Evolutionary conservation across 2,329 filamentous ascomycete species (phyloP).

Genomic region (Epicoccum sorghinum): DNA sequence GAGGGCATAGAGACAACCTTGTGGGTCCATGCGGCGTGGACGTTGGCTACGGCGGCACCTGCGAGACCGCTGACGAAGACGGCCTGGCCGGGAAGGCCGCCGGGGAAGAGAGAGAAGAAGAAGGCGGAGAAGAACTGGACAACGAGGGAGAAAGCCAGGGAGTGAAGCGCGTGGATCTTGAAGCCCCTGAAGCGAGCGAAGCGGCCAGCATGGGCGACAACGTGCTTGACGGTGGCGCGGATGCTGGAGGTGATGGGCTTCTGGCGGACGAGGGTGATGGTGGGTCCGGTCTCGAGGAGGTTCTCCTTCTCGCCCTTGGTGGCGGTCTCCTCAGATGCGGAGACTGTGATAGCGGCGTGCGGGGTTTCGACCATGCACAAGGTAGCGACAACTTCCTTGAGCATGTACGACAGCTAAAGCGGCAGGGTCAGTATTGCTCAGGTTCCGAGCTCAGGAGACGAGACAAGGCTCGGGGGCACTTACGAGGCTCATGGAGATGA

Average conservation of each 20-base stretch:
- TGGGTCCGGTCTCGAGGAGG: constrained; percentile 48
- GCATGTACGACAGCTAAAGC: constrained; percentile 58
- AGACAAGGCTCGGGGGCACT: constrained; percentile 17
- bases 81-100: constrained; percentile 51
- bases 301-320: constrained; percentile 51
- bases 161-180: constrained; percentile 51
- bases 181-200: constrained; percentile 74
- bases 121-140: constrained; percentile 37
- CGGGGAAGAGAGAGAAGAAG: constrained; percentile 54
- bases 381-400: constrained; percentile 64
- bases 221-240: constrained; percentile 62
- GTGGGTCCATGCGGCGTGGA: constrained; percentile 83
- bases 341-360: constrained; percentile 56
- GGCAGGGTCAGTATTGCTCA: constrained; percentile 9
- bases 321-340: constrained; percentile 54
- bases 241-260: constrained; percentile 68
- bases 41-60: constrained; percentile 67
- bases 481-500: constrained; percentile 52
- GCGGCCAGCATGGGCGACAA: constrained; percentile 69
- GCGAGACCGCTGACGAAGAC: constrained; percentile 63
- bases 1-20: constrained; percentile 77
- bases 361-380: constrained; percentile 70
- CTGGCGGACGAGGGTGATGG: constrained; percentile 54
- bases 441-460: constrained; percentile 9
- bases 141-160: constrained; percentile 34